These are phyloP conservation scores for Linnemannia schmuckeri DNA, from an alignment of 192 early-diverging fungal genomes.

Conservation along the genomic window DNA sequence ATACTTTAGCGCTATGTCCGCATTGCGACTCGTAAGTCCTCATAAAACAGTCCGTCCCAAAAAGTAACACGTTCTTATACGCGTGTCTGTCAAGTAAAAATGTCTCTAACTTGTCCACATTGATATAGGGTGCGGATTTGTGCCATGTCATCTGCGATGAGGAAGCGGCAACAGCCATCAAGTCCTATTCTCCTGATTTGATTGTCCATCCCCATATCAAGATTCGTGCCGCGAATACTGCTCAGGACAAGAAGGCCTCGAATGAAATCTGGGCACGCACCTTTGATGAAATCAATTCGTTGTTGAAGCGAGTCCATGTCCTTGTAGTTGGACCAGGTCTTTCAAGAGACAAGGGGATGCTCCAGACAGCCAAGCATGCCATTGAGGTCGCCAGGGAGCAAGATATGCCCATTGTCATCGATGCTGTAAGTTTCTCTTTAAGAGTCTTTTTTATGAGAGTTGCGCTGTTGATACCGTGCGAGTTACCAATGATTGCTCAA, in stretches of 20 bases:
- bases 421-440: slow-evolving; percentile 75
- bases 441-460: background rate
- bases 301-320: slow-evolving; percentile 84
- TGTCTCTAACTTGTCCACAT: background rate
- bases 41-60: no score
- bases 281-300: slow-evolving; percentile 31
- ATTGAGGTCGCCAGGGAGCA: slow-evolving; percentile 75
- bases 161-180: slow-evolving; percentile 82
- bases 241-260: slow-evolving; percentile 12
- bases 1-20: slow-evolving; percentile 84
- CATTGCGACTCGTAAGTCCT: slow-evolving; percentile 74
- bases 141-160: slow-evolving; percentile 89
- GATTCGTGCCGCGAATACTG: slow-evolving; percentile 21
- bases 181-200: slow-evolving; percentile 72
- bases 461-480: background rate
- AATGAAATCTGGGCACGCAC: slow-evolving; percentile 24
- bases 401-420: slow-evolving; percentile 84
- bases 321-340: slow-evolving; percentile 94
- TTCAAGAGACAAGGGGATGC: slow-evolving; percentile 80
- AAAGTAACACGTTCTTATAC: background rate
- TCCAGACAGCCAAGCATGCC: slow-evolving; percentile 71
- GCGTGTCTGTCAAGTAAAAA: background rate
- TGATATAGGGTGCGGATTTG: slow-evolving; percentile 82
- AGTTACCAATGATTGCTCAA: background rate
- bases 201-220: slow-evolving; percentile 93